Evolutionary conservation across 2,329 filamentous ascomycete genomes (phyloP).

Genomic region (Immersiporthe knoxdaviesiana): DNA sequence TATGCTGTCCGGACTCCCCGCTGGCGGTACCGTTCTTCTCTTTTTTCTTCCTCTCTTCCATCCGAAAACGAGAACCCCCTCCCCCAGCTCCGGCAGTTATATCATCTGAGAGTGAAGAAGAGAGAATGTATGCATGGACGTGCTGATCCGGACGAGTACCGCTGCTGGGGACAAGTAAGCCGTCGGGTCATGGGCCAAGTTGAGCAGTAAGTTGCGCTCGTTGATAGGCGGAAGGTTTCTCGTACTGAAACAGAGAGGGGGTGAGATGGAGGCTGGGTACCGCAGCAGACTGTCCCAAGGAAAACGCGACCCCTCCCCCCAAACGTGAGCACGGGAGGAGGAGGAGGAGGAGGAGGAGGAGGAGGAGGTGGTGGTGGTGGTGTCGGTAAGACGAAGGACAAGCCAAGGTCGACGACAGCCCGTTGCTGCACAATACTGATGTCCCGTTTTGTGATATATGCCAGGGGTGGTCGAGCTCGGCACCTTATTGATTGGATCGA

Average conservation of each 20-base stretch:
- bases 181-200: neutral
- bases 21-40: neutral
- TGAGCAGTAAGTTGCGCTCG: neutral
- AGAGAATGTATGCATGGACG: neutral
- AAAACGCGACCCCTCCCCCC: neutral
- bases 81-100: neutral
- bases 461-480: neutral
- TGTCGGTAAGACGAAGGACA: neutral
- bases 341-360: neutral
- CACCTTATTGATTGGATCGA: constrained; percentile 1
- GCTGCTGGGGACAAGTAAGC: neutral
- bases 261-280: neutral
- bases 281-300: neutral
- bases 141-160: neutral
- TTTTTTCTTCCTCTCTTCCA: neutral
- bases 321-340: neutral
- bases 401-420: neutral
- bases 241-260: neutral
- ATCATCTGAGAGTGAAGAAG: neutral
- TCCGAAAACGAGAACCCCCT: neutral
- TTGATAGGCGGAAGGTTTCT: neutral
- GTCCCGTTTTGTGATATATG: too few relatives aligned
- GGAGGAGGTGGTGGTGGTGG: neutral
- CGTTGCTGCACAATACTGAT: neutral
- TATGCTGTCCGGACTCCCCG: constrained; percentile 1